These are phyloP conservation scores for Candida chilensis DNA, from an alignment of 805 yeast genomes.

Conservation along the genomic window DNA sequence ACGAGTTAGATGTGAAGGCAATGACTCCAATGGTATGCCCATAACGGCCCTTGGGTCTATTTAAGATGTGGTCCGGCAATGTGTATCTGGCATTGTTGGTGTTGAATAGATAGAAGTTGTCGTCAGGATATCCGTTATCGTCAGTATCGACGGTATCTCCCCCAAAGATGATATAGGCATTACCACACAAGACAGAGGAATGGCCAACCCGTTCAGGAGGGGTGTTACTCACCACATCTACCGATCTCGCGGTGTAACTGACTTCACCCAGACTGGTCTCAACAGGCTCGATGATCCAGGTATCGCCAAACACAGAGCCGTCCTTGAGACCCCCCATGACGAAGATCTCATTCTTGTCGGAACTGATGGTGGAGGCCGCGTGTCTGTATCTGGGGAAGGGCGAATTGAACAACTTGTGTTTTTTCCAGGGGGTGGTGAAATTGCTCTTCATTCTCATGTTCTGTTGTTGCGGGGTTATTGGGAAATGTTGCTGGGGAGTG, in stretches of 20 bases:
- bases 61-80: conserved; percentile 30
- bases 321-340: conserved; percentile 95
- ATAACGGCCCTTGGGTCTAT: conserved; percentile 84
- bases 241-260: conserved; percentile 32
- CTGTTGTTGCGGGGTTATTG: conserved; percentile 6
- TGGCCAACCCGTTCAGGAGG: conserved; percentile 98
- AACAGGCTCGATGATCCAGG: conserved; percentile 75
- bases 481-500: conserved; percentile 9
- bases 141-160: conserved; percentile 90
- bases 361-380: conserved; percentile 67
- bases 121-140: conserved; percentile 71
- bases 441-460: conserved; percentile 1
- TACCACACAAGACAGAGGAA: conserved; percentile 84
- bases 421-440: conserved; percentile 51
- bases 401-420: conserved; percentile 54
- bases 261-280: conserved; percentile 23
- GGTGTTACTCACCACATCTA: conserved; percentile 66
- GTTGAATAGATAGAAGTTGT: conserved; percentile 80
- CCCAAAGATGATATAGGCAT: conserved; percentile 91
- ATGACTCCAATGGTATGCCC: conserved; percentile 87
- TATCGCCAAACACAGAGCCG: conserved; percentile 87
- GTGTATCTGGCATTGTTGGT: conserved; percentile 40
- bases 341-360: conserved; percentile 74
- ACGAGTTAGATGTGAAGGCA: conserved; percentile 23
- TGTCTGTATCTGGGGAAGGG: conserved; percentile 96